Evolutionary conservation across 768 basidiomycete genomes (phyloP).

Genomic region (Nidularia sp.): DNA sequence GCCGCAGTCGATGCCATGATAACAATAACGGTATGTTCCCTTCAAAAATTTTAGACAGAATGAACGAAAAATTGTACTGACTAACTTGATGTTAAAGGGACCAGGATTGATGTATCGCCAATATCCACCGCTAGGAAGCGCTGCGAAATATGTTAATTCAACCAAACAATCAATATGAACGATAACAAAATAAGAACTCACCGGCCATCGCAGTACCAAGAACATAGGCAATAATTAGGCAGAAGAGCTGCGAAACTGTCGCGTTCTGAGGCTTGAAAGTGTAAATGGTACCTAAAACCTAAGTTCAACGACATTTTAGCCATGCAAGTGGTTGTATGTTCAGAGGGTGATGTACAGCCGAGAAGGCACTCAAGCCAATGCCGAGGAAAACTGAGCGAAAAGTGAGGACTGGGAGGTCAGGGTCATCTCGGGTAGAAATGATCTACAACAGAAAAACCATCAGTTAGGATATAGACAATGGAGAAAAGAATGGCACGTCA

Average conservation of each 20-base stretch:
- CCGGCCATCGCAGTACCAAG: conserved; percentile 45
- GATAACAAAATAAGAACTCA: conserved; percentile 16
- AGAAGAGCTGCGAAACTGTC: conserved; percentile 50
- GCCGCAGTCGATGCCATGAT: conserved; percentile 55
- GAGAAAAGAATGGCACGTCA: conserved; percentile 6
- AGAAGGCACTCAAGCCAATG: conserved; percentile 43
- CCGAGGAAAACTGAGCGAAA: conserved; percentile 47
- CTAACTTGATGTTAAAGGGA: conserved; percentile 53
- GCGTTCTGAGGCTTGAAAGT: conserved; percentile 43
- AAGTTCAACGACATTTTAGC: background rate
- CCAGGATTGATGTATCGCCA: conserved; percentile 52
- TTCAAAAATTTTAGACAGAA: conserved; percentile 1
- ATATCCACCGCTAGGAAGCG: conserved; percentile 36
- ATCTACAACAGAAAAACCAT: conserved; percentile 21
- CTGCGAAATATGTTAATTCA: conserved; percentile 3
- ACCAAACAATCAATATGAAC: too few species aligned
- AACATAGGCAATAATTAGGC: conserved; percentile 52
- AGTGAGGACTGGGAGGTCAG: conserved; percentile 39
- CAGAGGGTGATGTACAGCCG: conserved; percentile 20
- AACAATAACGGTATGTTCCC: conserved; percentile 50
- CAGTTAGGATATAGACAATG: background rate
- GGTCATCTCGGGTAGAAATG: conserved; percentile 45
- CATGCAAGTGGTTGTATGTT: background rate
- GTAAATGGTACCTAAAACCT: conserved; percentile 33
- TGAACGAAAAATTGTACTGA: background rate